These are phyloP conservation scores for Auricularia auricula-judae DNA, from an alignment of 768 basidiomycete genomes.

Conservation along the genomic window DNA sequence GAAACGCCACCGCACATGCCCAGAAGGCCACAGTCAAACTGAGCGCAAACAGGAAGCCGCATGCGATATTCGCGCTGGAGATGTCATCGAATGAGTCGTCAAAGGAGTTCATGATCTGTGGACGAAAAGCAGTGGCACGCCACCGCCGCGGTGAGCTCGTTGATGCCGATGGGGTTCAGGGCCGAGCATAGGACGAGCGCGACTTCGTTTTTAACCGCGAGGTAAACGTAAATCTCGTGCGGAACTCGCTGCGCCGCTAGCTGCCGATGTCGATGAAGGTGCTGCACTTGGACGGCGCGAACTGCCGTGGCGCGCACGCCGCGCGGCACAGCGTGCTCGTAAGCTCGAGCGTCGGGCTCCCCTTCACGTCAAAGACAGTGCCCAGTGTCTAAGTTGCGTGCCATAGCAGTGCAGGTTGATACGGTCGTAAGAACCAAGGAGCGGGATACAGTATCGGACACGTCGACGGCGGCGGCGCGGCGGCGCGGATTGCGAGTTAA, in stretches of 20 bases:
- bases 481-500: background rate
- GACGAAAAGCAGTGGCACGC: slow-evolving; percentile 38
- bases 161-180: slow-evolving; percentile 39
- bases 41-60: no score
- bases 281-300: slow-evolving; percentile 37
- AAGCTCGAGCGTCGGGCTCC: slow-evolving; percentile 37
- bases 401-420: slow-evolving; percentile 53
- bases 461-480: slow-evolving; percentile 7
- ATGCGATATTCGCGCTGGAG: background rate
- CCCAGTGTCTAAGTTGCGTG: slow-evolving; percentile 26
- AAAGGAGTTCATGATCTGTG: slow-evolving; percentile 37
- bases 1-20: no score
- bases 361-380: slow-evolving; percentile 41
- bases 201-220: slow-evolving; percentile 24
- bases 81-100: slow-evolving; percentile 49
- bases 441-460: slow-evolving; percentile 26
- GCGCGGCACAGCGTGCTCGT: slow-evolving; percentile 38
- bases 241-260: slow-evolving; percentile 35
- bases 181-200: slow-evolving; percentile 24
- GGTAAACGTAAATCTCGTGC: slow-evolving; percentile 46
- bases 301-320: slow-evolving; percentile 33
- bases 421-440: slow-evolving; percentile 42
- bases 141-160: slow-evolving; percentile 26
- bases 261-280: slow-evolving; percentile 37
- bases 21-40: no score